Evolutionary conservation across 2,329 filamentous ascomycete species (phyloP), one percentile per base, ranked within the genome.

Genomic region (Claviceps paspali): DNA sequence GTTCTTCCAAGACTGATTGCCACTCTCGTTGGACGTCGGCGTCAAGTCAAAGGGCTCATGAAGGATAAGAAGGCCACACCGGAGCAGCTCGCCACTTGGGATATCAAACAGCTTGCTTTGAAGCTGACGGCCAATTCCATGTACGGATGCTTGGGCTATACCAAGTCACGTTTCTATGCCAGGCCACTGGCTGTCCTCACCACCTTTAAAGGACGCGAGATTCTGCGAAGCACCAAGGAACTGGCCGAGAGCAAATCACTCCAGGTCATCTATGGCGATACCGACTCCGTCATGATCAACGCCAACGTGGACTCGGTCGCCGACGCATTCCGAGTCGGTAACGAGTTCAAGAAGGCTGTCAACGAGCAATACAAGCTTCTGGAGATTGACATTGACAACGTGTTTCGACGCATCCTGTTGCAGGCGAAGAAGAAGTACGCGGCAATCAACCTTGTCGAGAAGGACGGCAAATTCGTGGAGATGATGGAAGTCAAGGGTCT

Each of bases 351-450:
- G 63, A 80, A 77, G 49, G 76, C 84, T 18, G 91, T 98, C 61
- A 98, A 98, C 53, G 84, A 94, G 49, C 78, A 81, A 43, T 98
- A 98, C 59, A 82, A 71, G 51, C 71, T 95, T 36, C 70, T 98
- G 11, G 92, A 98, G 56, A 98, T 98, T 45, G 91, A 98, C 52
- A 94, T 98, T 47, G 91, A 98, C 60, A 95, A 96, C 51, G 73
- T 96, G 43, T 98, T 98, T 69, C 76, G 88, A 32, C 80, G 91
- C 23, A 82, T 98, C 39, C 64, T 98, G 28, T 68, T 98, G 11
- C 91, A 96, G 53, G 88, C 91, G 22, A 98, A 98, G 71, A 98
- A 98, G 68, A 98, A 98, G 67, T 98, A 98, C 58, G 91, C 91
- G 7, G 91, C 91, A 29, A 82, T 98, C 59, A 96, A 93, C 55